Evolutionary conservation across 306 rosid species (phyloP), one percentile per base, ranked within the genome.

Genomic region (Dalbergia cochinchinensis): DNA sequence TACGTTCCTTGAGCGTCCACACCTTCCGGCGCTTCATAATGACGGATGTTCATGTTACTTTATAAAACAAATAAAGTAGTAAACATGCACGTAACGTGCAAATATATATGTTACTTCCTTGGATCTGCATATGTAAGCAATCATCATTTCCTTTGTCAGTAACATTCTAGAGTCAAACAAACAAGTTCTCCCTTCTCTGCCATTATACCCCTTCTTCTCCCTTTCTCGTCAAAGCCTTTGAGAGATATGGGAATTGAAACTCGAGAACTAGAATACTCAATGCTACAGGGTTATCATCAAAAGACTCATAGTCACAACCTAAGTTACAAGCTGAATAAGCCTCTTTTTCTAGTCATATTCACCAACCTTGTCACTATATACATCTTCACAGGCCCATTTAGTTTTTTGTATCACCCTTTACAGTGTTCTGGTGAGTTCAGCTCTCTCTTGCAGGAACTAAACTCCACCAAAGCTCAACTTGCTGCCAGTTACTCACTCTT

Each of bases 281-380:
- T 74, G 70, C 79, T 80, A 51, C 80, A 79, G 9, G 12, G 65
- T 16, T 75, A 44, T 65, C 64, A 67, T 59, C 73, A 51, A 58
- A 67, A 78, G 3, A 8, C 12, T 44, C 60, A 18, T 15, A 11
- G 11, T 69, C 70, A 66, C 53, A 67, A 20, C 61, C 87, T 65
- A 69, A 82, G 73, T 4, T 62, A 57, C n/a, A 84, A 73, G 72
- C 20, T 80, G 72, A 87, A 82, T 59, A 86, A 84, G 62, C 20
- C 82, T 60, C 20, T 82, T 65, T 1, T 84, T 66, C 62, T 82
- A n/a, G 58, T 86, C n/a, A 60, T 86, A 8, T 35, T 84, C 66
- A 84, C 90, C 70, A 86, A 84, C 60, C 82, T 86, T 69, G 57
- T 82, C 37, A 84, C 86, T 74, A 73, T 88, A 44, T 88, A 61